Evolutionary conservation across 169 alveolate genomes (phyloP).

Genomic region (Plasmodium relictum): DNA sequence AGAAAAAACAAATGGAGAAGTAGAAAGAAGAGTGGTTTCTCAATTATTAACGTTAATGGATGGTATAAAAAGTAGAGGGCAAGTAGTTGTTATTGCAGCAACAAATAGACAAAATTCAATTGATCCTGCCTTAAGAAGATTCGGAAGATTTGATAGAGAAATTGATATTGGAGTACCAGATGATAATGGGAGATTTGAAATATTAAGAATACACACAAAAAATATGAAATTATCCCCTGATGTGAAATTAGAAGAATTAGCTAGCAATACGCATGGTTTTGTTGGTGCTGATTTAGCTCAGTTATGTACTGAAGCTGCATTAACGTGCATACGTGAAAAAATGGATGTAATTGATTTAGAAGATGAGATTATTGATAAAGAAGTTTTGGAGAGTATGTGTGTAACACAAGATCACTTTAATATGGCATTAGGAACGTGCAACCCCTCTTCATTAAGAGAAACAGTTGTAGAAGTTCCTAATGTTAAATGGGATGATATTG

Average conservation of each 20-base stretch:
- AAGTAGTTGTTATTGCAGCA: conserved; percentile 98
- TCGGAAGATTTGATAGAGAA: conserved; percentile 99
- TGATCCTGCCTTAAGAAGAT: conserved; percentile 99
- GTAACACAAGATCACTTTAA: conserved; percentile 99
- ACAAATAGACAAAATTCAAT: conserved; percentile 99
- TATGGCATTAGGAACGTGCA: conserved; percentile 96
- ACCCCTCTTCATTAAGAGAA: conserved; percentile 98
- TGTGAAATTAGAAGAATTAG: conserved; percentile 98
- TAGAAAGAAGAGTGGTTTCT: conserved; percentile 99
- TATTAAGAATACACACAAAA: conserved; percentile 98
- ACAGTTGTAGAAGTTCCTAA: conserved; percentile 99
- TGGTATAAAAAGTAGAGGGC: conserved; percentile 99
- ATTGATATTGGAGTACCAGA: conserved; percentile 99
- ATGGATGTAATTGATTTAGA: conserved; percentile 99
- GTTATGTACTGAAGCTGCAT: conserved; percentile 98
- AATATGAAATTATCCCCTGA: conserved; percentile 99
- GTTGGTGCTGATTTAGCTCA: conserved; percentile 98
- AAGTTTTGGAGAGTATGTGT: conserved; percentile 98
- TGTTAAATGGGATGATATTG: conserved; percentile 99
- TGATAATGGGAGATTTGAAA: conserved; percentile 99
- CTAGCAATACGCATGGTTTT: conserved; percentile 99
- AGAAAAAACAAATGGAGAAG: conserved; percentile 99
- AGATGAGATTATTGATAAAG: conserved; percentile 99
- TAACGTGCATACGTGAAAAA: conserved; percentile 99
- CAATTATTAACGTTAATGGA: conserved; percentile 99